phyloP scores from a whole-genome alignment of 352 stramenopile species.

The Phytophthora litchii region DNA sequence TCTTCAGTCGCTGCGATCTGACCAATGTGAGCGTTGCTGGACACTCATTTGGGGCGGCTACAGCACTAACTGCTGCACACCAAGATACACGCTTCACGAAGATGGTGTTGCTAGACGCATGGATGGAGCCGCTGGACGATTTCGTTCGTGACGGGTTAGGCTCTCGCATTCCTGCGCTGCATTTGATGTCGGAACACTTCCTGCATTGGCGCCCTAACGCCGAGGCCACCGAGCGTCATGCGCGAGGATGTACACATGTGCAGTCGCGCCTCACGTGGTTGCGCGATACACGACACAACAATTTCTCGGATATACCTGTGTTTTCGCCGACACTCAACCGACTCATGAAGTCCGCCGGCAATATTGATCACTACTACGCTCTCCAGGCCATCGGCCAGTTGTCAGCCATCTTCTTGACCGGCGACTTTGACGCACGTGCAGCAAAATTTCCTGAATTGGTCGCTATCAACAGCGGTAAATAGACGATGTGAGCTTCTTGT shows the following conservation, averaged over 20 bases:
- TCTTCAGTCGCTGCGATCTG: constrained; percentile 44
- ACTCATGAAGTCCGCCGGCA: constrained; percentile 51
- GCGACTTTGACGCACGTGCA: constrained; percentile 35
- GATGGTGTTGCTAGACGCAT: constrained; percentile 64
- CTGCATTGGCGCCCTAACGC: constrained; percentile 58
- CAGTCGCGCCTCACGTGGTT: constrained; percentile 48
- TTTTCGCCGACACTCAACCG: constrained; percentile 67
- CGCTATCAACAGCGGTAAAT: constrained; percentile 14
- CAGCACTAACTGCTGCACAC: constrained; percentile 55
- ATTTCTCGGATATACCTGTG: constrained; percentile 72
- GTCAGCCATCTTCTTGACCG: constrained; percentile 54
- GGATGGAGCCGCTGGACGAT: constrained; percentile 67
- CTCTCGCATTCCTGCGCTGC: constrained; percentile 47
- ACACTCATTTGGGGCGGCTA: constrained; percentile 73
- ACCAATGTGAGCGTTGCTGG: constrained; percentile 47
- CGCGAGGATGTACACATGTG: constrained; percentile 40
- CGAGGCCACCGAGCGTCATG: constrained; percentile 47
- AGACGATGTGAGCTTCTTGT: constrained; percentile 5
- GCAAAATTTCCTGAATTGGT: constrained; percentile 46
- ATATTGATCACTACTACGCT: constrained; percentile 51
- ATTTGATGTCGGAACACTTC: constrained; percentile 74
- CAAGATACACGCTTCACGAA: constrained; percentile 50
- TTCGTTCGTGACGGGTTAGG: constrained; percentile 46
- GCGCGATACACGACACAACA: constrained; percentile 61
- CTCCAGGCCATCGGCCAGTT: constrained; percentile 50